A percentile compares a stretch with the other conserved stretches of the same genome.
These are phyloP conservation scores for Primulina eburnea DNA, from an alignment of 257 asterid species.

Conservation along the genomic window DNA sequence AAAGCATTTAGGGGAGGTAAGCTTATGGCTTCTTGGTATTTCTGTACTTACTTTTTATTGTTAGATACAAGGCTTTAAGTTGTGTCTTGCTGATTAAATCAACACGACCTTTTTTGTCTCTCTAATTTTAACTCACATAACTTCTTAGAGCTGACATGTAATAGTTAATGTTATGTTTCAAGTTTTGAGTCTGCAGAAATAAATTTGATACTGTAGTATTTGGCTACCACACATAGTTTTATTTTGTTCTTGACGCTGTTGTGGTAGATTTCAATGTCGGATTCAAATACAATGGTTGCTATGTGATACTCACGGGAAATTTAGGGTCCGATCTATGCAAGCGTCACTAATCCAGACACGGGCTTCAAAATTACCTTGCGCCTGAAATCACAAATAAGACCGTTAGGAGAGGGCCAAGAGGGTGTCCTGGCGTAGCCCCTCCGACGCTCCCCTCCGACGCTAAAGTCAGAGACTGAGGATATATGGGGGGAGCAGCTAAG, in stretches of 20 bases:
- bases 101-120: neutral
- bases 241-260: neutral
- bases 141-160: neutral
- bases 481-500: too few relatives aligned
- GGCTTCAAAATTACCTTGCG: too few relatives aligned
- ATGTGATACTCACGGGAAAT: too few relatives aligned
- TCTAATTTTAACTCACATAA: neutral
- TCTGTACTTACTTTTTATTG: neutral
- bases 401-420: too few relatives aligned
- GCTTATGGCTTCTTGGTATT: slow-evolving; percentile 10
- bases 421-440: too few relatives aligned
- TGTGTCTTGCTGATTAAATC: neutral
- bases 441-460: too few relatives aligned
- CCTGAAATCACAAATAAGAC: too few relatives aligned
- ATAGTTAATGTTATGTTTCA: neutral
- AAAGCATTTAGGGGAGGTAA: slow-evolving; percentile 39
- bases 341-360: too few relatives aligned
- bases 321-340: too few relatives aligned
- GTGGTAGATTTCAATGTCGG: neutral
- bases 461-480: too few relatives aligned
- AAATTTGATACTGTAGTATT: neutral
- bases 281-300: neutral
- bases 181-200: slow-evolving; percentile 5
- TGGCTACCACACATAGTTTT: neutral
- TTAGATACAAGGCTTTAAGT: slow-evolving; percentile 1